Conservation (phyloP, 768 basidiomycete species). For the Hypholoma fasciculare region DNA sequence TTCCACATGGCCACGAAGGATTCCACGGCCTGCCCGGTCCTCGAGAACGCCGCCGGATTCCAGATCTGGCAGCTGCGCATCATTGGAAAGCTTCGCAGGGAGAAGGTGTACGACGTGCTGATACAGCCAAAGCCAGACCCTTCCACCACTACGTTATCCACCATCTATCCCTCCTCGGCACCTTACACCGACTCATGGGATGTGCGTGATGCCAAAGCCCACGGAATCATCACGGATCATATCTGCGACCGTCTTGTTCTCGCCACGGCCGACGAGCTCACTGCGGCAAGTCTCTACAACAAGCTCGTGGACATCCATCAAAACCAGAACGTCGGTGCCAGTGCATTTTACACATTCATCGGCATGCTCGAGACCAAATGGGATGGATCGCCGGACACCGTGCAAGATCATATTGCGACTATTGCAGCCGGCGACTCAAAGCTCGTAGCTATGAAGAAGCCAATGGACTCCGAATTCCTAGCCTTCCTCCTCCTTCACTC, state of each 20-base stretch:
- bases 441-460: not conserved
- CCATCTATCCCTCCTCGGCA: not conserved
- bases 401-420: constrained; percentile 7
- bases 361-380: constrained; percentile 7
- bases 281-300: not conserved
- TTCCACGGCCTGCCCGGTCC: too few species aligned
- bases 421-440: not conserved
- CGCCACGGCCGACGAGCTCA: not conserved
- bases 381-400: constrained; percentile 4
- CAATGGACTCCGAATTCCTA: not conserved
- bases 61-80: constrained; percentile 12
- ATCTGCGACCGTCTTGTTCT: constrained; percentile 10
- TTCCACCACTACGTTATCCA: not conserved
- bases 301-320: constrained; percentile 9
- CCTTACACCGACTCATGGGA: not conserved
- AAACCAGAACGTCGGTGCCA: constrained; percentile 10
- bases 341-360: constrained; percentile 8
- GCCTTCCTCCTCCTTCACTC: not conserved
- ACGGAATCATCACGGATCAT: constrained; percentile 10
- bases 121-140: not conserved
- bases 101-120: constrained; percentile 9
- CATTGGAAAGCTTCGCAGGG: constrained; percentile 4
- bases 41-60: too few species aligned
- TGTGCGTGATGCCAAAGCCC: constrained; percentile 5
- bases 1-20: too few species aligned